Evolutionary conservation across 495 filamentous ascomycete genomes (phyloP), one percentile per base, ranked within the genome.

Genomic region (Xylona heveae): DNA sequence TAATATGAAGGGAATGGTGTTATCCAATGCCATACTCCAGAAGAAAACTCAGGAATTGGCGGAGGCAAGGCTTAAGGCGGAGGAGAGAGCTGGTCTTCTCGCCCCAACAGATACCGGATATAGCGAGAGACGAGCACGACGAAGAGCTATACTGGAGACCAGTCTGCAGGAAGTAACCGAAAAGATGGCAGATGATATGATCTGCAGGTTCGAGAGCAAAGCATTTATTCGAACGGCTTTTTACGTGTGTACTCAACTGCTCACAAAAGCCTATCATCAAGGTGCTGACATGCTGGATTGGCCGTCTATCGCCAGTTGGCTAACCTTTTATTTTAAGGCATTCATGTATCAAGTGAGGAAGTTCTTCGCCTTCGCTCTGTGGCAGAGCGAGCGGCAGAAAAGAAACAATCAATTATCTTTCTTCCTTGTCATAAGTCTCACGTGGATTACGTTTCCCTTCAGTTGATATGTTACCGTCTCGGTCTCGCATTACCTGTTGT

Each of bases 201-300:
- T 95, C 34, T 94, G 88, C 65, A 97, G 95, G 53, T 84, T 94
- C 58, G 88, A 97, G 55, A 90, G 76, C 55, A 92, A 85, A 47
- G 58, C 64, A 17, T 94, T 95, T 43, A 94, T 97, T 41, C 57
- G 88, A 16, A 68, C 74, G 10, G 85, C 88, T 31, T 95, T 95
- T 48, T 95, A 92, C 53, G 40, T 91, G 29, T 62, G 62, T 38
- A 85, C 83, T 6, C 84, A 95, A 50, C 62, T 94, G 24, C 58
- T 94, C 35, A 83, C 83, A 8, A 63, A 88, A 36, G 83, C 85
- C 8, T 97, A 97, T 54, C 81, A 94, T 46, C 84, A 94, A 55
- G 88, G 80, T 64, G 45, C 35, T 48, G 30, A 35, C 4, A 15
- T 12, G 27, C 24, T 22, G 18, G 5, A 22, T 28, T 21, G n/a